phyloP scores from a whole-genome alignment of 208 protist genomes.

The Leishmania guyanensis region DNA sequence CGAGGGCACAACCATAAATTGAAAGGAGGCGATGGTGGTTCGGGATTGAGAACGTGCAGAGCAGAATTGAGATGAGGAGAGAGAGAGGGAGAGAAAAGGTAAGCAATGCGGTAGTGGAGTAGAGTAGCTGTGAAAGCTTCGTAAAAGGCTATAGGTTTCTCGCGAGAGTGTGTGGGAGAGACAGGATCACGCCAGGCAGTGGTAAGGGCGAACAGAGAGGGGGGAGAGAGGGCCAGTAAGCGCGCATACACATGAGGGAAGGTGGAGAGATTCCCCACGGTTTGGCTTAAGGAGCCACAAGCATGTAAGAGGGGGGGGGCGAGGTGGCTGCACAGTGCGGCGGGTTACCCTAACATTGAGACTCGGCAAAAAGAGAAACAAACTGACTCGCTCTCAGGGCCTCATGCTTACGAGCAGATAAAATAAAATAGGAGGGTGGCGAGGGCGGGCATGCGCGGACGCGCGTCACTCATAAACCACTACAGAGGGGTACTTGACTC shows the following conservation, averaged over 20 bases:
- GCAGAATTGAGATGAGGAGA: not conserved
- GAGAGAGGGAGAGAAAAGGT: not conserved
- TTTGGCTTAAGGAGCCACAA: not conserved
- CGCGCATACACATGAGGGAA: not conserved
- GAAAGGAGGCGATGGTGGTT: too few relatives aligned
- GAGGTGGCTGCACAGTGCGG: not conserved
- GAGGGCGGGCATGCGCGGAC: not conserved
- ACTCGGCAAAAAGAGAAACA: not conserved
- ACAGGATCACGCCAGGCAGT: not conserved
- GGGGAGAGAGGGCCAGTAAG: not conserved
- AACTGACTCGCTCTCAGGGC: not conserved
- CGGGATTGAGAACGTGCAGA: not conserved
- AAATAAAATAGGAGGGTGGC: not conserved
- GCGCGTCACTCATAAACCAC: not conserved
- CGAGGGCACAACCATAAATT: too few relatives aligned
- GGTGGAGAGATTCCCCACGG: not conserved
- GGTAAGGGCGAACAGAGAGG: not conserved
- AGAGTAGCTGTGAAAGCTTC: not conserved
- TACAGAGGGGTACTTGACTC: not conserved
- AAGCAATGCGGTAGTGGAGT: not conserved
- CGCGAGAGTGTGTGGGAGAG: not conserved
- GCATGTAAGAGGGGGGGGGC: not conserved
- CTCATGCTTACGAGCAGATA: not conserved
- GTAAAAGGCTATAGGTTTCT: not conserved
- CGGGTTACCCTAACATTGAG: not conserved